Percentiles rank a stretch among this genome's conserved stretches.
These are phyloP conservation scores for Garcileccinum viscosum DNA, from an alignment of 1,284 basidiomycete species.

Conservation along the genomic window DNA sequence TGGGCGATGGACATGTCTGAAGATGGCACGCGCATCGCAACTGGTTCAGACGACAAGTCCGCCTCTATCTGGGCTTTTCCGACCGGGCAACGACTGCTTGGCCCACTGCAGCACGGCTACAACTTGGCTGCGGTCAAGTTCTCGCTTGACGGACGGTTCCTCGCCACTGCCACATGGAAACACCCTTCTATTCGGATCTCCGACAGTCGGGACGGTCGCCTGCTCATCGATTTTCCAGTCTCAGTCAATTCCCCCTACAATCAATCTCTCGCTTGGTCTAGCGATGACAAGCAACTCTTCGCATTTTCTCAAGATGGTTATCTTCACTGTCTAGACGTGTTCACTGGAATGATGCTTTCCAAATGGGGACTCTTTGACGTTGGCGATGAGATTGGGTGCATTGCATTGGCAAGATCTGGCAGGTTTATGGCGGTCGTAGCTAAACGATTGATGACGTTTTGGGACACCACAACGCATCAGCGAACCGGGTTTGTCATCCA, in stretches of 20 bases:
- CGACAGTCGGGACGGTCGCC: neutral
- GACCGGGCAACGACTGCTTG: neutral
- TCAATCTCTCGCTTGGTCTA: neutral
- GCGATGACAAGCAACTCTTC: neutral
- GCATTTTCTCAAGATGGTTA: neutral
- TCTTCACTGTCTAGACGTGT: neutral
- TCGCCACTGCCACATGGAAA: slow-evolving; percentile 1
- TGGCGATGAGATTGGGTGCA: neutral
- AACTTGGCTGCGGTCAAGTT: neutral
- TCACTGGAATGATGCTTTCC: neutral
- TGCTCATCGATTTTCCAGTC: neutral
- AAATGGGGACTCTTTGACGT: neutral
- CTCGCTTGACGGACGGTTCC: neutral
- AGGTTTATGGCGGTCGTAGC: neutral
- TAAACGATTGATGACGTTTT: neutral
- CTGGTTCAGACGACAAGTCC: neutral
- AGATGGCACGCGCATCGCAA: neutral
- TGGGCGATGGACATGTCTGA: neutral
- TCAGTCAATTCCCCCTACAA: neutral
- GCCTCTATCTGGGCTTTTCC: neutral
- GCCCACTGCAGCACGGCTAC: neutral
- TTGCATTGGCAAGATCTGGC: neutral
- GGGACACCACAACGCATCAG: neutral
- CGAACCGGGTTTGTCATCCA: neutral
- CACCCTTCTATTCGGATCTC: neutral